Conservation (phyloP, 116 monocot genomes). For the Phalaenopsis hybrid region DNA sequence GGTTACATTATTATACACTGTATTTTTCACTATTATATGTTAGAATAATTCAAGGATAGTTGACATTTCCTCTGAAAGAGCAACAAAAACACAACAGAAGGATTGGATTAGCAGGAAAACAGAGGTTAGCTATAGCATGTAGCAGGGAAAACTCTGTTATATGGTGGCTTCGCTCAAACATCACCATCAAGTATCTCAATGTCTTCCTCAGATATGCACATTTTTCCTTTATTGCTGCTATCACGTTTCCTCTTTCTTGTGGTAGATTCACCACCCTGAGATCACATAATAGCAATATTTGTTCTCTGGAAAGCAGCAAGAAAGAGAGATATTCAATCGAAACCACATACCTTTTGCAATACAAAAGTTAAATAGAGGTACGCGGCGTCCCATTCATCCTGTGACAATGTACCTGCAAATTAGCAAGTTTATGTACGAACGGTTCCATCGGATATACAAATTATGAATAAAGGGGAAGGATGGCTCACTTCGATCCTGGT, state of each 20-base stretch:
- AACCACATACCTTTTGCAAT: conserved; percentile 60
- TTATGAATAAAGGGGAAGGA: neutral
- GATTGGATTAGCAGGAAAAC: neutral
- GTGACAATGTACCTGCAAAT: conserved; percentile 58
- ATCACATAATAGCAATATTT: neutral
- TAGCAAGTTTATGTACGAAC: neutral
- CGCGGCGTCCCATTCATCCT: conserved; percentile 84
- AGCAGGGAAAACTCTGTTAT: neutral
- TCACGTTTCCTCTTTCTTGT: conserved; percentile 24
- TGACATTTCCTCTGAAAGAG: neutral
- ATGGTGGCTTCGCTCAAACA: neutral
- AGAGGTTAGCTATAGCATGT: too few species aligned
- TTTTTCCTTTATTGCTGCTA: conserved; percentile 55
- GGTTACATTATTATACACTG: too few species aligned
- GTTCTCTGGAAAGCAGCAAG: too few species aligned
- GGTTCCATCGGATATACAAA: neutral
- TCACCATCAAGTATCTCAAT: conserved; percentile 33
- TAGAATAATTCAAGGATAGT: neutral
- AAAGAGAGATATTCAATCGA: neutral
- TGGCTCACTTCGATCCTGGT: conserved; percentile 65
- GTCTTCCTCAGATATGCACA: conserved; percentile 47
- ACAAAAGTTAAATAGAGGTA: conserved; percentile 80
- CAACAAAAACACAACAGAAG: too few species aligned
- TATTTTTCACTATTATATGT: neutral
- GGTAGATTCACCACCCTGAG: conserved; percentile 46